These are phyloP conservation scores for Cicer pinnatifidum DNA, from an alignment of 306 rosid species.

Conservation along the genomic window DNA sequence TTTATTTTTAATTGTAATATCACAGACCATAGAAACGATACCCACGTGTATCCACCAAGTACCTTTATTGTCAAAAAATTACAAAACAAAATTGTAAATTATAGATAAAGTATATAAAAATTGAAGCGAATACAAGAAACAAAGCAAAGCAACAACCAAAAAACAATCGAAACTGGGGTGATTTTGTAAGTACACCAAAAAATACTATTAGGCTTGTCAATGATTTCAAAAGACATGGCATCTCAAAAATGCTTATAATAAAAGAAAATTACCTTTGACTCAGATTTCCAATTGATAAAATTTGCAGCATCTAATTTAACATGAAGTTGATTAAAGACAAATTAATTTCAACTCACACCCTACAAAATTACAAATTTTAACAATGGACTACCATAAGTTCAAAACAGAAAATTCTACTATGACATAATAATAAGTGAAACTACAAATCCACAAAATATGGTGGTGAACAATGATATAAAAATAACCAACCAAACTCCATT, in stretches of 20 bases:
- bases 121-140: background rate
- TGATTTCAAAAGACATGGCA: too few relatives aligned
- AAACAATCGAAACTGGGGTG: background rate
- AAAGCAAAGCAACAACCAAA: background rate
- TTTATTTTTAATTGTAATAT: slow-evolving; percentile 21
- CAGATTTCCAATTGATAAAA: slow-evolving; percentile 30
- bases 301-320: slow-evolving; percentile 45
- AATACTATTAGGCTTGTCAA: background rate
- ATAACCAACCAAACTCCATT: slow-evolving; percentile 35
- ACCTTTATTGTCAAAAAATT: slow-evolving; percentile 30
- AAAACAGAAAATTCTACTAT: slow-evolving; percentile 51
- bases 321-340: slow-evolving; percentile 46
- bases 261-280: slow-evolving; percentile 3
- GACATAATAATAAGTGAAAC: slow-evolving; percentile 47
- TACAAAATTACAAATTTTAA: slow-evolving; percentile 60
- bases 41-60: too few relatives aligned
- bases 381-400: slow-evolving; percentile 42
- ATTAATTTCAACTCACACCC: slow-evolving; percentile 64
- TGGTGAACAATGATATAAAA: slow-evolving; percentile 46
- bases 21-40: slow-evolving; percentile 28
- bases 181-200: slow-evolving; percentile 13
- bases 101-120: background rate
- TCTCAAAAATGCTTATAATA: background rate
- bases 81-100: too few relatives aligned
- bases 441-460: slow-evolving; percentile 53